Base-by-base conservation (phyloP, 352 stramenopile species). In the Globisporangium iwayamae region DNA sequence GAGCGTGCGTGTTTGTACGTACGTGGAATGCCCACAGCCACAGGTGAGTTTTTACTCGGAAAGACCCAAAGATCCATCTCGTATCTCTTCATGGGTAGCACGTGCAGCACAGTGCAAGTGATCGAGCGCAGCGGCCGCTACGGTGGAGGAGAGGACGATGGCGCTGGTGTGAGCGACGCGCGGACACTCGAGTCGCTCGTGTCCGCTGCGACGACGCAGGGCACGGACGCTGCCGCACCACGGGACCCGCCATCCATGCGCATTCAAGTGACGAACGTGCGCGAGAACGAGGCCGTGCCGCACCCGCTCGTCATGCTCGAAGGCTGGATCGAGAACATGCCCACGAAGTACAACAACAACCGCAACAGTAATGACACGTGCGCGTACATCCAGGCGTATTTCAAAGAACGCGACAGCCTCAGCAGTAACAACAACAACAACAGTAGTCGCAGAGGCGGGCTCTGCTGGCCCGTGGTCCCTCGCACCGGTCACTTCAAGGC, bases 201-300 rank as follows among this genome's bases (percentile, higher is more conserved):
- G 36, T 60, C 54, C 4, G 18, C 25, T 7, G 22, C 34, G 10
- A 51, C 62, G 20, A 53, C 39, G 2, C 39, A 53, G 9, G 51
- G 22, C 39, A 10, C 53, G 14, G 45, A 57, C 9, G 13, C 47
- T 2, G 13, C 7, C 13, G 41, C 52, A 20, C 51, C 30, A 36
- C 32, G 7, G 32, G 32, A 36, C 4, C 32, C 32, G 32, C 32
- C 32, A 14, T 14, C 36, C 43, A 18, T 53, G 20, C 43, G 45
- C 22, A 79, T 90, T 68, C 68, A 85, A 10, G 79, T 98, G 11
- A 79, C 90, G 55, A 98, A 96, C 64, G 68, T 96, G 28, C 72
- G 81, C 59, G 79, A 95, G 68, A 88, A 88, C 45, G 95, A 94
- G 53, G 79, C 68, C 9, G 59, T 90, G 38, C 57, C 72, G 22